Base-by-base conservation (phyloP, 805 yeast genomes). In the Sugiyamaella smithiae region DNA sequence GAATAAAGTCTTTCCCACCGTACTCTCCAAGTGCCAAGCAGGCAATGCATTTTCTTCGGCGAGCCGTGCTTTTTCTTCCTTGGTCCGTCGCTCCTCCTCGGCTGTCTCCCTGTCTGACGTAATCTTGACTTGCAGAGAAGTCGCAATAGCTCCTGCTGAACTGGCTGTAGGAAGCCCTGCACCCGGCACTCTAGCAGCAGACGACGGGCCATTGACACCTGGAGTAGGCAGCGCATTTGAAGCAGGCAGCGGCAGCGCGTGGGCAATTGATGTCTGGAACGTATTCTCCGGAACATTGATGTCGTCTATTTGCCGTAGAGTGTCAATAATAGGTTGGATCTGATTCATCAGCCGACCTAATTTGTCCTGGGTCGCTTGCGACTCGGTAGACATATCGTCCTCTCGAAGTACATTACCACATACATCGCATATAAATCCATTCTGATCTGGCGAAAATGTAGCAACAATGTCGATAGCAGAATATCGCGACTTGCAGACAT, bases 41-140 rank as follows among this genome's bases (percentile, higher is more conserved):
- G 99, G 99, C 57, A 93, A 74, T 3, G 97, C 97, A 64, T 93
- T 93, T 66, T 91, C 97, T 62, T 85, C 84, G 66, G 90, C 74
- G 56, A 79, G 75, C 66, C 77, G 83, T 66, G 78, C 81, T 75
- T 77, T 82, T 71, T 73, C 81, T 67, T 65, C 85, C 84, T 62
- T 78, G 72, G 57, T 81, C 82, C 76, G 76, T 67, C 83, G 89
- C 57, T 80, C 77, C 62, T 77, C 82, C 56, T 77, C 75, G 52
- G 81, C 80, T 60, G 87, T 95, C 66, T 88, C 97, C 58, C 82
- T 85, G 14, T 91, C 93, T 3, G 95, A 82, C 46, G 85, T 76
- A 57, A 93, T 89, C 57, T 86, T 83, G 49, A 93, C 96, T 66
- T 88, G 90, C 58, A 93, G 76, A 1, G 96, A 85, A 11, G 97